Evolutionary conservation across 139 green algal genomes (phyloP), one percentile per base, ranked within the genome.

Genomic region (Micractinium conductrix): DNA sequence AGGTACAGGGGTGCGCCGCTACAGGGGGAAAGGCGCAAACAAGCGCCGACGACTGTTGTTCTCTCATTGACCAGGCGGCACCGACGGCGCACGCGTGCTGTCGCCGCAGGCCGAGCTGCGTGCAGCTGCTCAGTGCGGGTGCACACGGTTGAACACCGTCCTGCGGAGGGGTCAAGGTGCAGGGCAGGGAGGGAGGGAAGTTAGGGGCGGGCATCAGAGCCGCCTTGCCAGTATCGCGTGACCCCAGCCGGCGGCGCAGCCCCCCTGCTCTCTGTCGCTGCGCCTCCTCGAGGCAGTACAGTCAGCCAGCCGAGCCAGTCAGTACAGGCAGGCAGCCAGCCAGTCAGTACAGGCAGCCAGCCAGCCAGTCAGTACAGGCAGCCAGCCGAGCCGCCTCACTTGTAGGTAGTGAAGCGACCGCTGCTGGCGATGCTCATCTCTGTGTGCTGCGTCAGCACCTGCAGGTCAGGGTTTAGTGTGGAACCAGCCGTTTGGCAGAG

Each of bases 391-490:
- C 40, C 44, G 5, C 6, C 79, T 84, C 69, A 85, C 80, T 85
- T 85, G 69, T 85, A 85, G 38, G 19, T 26, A 24, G 80, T 79
- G 71, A 55, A 40, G 4, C 71, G 81, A 30, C 50, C 60, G 17
- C 30, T 80, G 45, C 21, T 43, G 5, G 24, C 19, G 17, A 90
- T 80, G 38, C 30, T 68, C 86, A 90, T 90, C 42, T 84, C 75
- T 1, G 81, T 86, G 48, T 72, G 26, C 65, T 90, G 86, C 26
- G 75, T 73, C 42, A 90, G 65, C n/a, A 28, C 60, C n/a, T n/a
- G n/a, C n/a, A n/a, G n/a, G n/a, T n/a, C n/a, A n/a, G n/a, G n/a
- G n/a, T n/a, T n/a, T n/a, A n/a, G n/a, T n/a, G n/a, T n/a, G n/a
- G n/a, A n/a, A n/a, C n/a, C n/a, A n/a, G n/a, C n/a, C n/a, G n/a